Percentiles rank a stretch among this genome's conserved stretches.
Evolutionary conservation across 2,329 filamentous ascomycete species (phyloP).

Genomic region (Aspergillus intermedius): DNA sequence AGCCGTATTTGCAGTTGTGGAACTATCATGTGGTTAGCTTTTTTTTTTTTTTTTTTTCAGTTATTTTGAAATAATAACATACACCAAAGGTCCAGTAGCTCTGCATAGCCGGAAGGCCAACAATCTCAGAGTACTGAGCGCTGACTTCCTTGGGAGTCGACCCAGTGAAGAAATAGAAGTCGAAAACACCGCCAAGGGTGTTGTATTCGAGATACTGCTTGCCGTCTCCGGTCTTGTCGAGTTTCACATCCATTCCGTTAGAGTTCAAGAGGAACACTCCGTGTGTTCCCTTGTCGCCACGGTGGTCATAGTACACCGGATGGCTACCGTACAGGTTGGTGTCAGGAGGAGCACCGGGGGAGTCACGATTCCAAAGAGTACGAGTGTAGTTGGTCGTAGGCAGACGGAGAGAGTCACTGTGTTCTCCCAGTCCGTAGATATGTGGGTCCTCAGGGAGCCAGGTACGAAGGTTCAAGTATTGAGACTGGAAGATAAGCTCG

Average conservation of each 20-base stretch:
- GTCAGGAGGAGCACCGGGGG: constrained; percentile 54
- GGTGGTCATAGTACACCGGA: constrained; percentile 69
- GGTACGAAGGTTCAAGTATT: constrained; percentile 69
- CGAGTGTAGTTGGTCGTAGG: constrained; percentile 64
- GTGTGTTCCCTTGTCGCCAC: constrained; percentile 51
- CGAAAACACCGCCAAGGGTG: constrained; percentile 67
- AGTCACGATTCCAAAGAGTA: constrained; percentile 64
- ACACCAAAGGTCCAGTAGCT: constrained; percentile 60
- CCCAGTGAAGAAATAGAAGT: constrained; percentile 62
- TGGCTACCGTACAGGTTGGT: constrained; percentile 68
- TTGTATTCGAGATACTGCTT: constrained; percentile 74
- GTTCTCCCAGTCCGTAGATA: constrained; percentile 74
- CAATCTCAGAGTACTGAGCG: constrained; percentile 53
- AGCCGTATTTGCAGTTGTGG: constrained; percentile 60
- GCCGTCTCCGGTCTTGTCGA: constrained; percentile 54
- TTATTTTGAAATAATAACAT: not conserved
- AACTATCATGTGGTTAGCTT: constrained; percentile 17
- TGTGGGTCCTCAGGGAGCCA: constrained; percentile 61
- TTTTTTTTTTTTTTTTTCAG: too few species aligned
- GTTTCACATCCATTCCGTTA: constrained; percentile 71
- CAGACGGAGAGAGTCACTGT: constrained; percentile 63
- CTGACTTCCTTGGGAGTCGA: constrained; percentile 53
- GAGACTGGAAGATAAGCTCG: constrained; percentile 66
- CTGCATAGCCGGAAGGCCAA: constrained; percentile 54
- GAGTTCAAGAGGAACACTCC: constrained; percentile 65